These are phyloP conservation scores for Hypoxylon sp. DNA, from an alignment of 2,329 filamentous ascomycete species.

Conservation along the genomic window DNA sequence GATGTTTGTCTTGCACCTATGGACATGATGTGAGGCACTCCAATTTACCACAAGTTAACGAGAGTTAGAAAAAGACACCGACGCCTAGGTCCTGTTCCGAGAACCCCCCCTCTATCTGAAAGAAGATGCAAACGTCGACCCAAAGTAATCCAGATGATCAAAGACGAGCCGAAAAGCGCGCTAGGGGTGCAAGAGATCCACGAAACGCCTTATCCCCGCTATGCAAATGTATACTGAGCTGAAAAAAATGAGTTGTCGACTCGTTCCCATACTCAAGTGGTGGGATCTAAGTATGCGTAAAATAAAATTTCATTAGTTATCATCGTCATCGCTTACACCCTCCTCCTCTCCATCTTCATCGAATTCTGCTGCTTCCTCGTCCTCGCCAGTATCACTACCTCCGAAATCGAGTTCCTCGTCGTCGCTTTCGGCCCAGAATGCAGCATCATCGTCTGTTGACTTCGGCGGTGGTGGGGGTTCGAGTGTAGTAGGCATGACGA, in stretches of 20 bases:
- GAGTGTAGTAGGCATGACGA: conserved; percentile 84
- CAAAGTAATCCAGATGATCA: conserved; percentile 32
- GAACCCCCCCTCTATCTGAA: conserved; percentile 35
- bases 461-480: conserved; percentile 73
- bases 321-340: conserved; percentile 69
- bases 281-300: conserved; percentile 14
- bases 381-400: conserved; percentile 76
- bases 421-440: conserved; percentile 85
- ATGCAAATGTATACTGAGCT: conserved; percentile 52
- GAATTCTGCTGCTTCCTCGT: conserved; percentile 73
- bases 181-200: conserved; percentile 43
- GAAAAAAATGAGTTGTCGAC: conserved; percentile 25
- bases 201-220: conserved; percentile 53
- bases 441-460: conserved; percentile 78
- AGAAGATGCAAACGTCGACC: conserved; percentile 34
- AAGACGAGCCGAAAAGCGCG: conserved; percentile 21
- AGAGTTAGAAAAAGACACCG: conserved; percentile 11
- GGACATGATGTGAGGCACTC: conserved; percentile 17
- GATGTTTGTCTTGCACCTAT: conserved; percentile 16
- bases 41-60: conserved; percentile 15
- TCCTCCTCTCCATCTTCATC: conserved; percentile 70
- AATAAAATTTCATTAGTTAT: conserved; percentile 52
- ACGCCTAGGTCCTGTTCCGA: conserved; percentile 4
- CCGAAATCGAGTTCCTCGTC: conserved; percentile 85
- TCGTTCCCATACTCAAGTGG: conserved; percentile 12